Evolutionary conservation across 352 stramenopile genomes (phyloP), one percentile per base, ranked within the genome.

Genomic region (Phytophthora brassicae): DNA sequence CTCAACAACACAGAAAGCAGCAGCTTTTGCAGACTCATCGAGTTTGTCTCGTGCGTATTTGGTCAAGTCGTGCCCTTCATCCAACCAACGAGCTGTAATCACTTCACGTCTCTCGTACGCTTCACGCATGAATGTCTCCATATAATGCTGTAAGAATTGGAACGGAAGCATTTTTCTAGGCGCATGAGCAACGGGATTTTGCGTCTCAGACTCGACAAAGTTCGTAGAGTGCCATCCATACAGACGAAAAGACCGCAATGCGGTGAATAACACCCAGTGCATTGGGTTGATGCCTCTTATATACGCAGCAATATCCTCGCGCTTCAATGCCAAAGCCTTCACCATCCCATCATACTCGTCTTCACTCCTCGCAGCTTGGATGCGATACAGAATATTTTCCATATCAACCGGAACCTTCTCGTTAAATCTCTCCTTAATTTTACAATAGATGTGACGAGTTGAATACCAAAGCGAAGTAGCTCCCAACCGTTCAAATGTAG

Each of bases 141-240:
- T 67, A 42, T 63, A 66, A n/a, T 56, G 23, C 17, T 50, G 22
- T 22, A 71, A 51, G 33, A 66, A 38, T 12, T 45, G 38, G 17
- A 57, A 66, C 2, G 51, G 28, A 12, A 49, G 31, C 46, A 56
- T 52, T 22, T 33, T n/a, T 0, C 56, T 42, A 16, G 38, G 19
- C 2, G 38, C 42, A 6, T 45, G 9, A 11, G 57, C 52, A 20
- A 31, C 46, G 33, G 9, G 41, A 26, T 67, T 64, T 41, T 64
- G 29, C 4, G 39, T 31, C 26, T 31, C 26, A 4, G 8, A 58
- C 23, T 64, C 64, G 9, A 59, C 56, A 24, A 70, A 70, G 22
- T 70, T 70, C 17, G 56, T 63, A 4, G 57, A 64, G 4, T 53
- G 14, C 64, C 57, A 72, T 4, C 52, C 64, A 29, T 67, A 64